Evolutionary conservation across 768 basidiomycete species (phyloP).

Genomic region (Lactarius akahatsu): DNA sequence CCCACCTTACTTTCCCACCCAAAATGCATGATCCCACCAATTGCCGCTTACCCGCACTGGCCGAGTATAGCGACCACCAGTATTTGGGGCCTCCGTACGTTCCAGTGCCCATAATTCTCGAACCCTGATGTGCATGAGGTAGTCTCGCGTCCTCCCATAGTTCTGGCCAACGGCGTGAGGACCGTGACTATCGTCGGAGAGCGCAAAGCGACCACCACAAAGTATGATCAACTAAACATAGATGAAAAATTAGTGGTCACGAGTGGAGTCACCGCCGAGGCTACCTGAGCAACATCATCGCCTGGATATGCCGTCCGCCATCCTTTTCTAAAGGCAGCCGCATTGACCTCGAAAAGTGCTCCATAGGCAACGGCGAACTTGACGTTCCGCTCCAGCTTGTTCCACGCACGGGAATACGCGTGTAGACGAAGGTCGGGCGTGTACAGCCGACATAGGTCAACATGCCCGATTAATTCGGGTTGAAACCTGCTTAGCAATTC

Average conservation of each 20-base stretch:
- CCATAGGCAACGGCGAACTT: slow-evolving; percentile 72
- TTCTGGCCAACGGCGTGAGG: slow-evolving; percentile 86
- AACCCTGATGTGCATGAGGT: slow-evolving; percentile 62
- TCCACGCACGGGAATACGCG: slow-evolving; percentile 59
- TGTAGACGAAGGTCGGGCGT: slow-evolving; percentile 56
- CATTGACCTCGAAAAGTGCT: slow-evolving; percentile 90
- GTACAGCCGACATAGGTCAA: slow-evolving; percentile 91
- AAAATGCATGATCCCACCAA: slow-evolving; percentile 64
- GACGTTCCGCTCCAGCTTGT: slow-evolving; percentile 74
- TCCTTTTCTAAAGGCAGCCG: slow-evolving; percentile 88
- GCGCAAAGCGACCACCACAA: slow-evolving; percentile 68
- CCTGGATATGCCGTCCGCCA: slow-evolving; percentile 88
- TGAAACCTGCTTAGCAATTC: slow-evolving; percentile 64
- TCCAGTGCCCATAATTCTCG: slow-evolving; percentile 64
- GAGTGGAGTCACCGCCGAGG: slow-evolving; percentile 32
- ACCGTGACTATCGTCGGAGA: slow-evolving; percentile 97
- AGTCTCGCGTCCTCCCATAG: slow-evolving; percentile 64
- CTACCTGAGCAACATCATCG: slow-evolving; percentile 69
- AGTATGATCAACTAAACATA: slow-evolving; percentile 62
- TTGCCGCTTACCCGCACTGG: slow-evolving; percentile 48
- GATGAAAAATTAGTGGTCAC: slow-evolving; percentile 1
- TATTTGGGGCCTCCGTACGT: slow-evolving; percentile 41
- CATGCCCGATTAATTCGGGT: slow-evolving; percentile 90
- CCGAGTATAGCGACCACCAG: slow-evolving; percentile 45
- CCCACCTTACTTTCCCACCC: slow-evolving; percentile 36